Base-by-base conservation (phyloP, 495 filamentous ascomycete genomes). In the Aspergillus panamensis region DNA sequence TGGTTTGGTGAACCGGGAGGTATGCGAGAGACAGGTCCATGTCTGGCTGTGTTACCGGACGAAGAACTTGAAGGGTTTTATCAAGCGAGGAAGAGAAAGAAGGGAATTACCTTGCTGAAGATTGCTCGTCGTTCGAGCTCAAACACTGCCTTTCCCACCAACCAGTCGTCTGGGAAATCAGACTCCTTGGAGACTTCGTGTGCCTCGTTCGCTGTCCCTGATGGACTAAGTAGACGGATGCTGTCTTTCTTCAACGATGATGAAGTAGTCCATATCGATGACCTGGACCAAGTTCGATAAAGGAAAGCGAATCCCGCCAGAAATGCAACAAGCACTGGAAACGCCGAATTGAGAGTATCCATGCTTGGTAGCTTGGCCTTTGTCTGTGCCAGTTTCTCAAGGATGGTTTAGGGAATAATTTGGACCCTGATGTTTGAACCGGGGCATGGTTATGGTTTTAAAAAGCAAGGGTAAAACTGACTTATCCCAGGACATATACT, bases 101-200 rank as follows among this genome's bases (percentile, higher is more conserved):
- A 31, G 50, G 17, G 9, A 21, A 8, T 44, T 64, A 73, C 74
- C 62, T 77, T 75, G 49, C 76, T 79, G 63, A 83, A 84, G 48
- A 84, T 72, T 3, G 77, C 76, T 16, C 81, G 78, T 17, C 71
- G 63, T 59, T 84, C 81, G 20, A 83, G 70, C 48, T 81, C 73
- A 59, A 76, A 84, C 20, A 78, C 71, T 21, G 75, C 68, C 10
- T 60, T 61, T 16, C 70, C 69, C 19, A 59, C 64, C 65, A 73
- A 79, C 78, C 79, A 84, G 33, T 74, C 74, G 9, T 62, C 57
- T 30, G 79, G 79, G 21, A 81, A 61, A 1, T 72, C 66, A 0
- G 70, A 61, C 51, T 75, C 73, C 57, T 77, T 76, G 9, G 60
- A 64, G 7, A 77, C 72, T 0, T 48, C 30, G 42, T 44, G 17